Conservation (phyloP, 164 flowering plant genomes). For the Magnolia officinalis region DNA sequence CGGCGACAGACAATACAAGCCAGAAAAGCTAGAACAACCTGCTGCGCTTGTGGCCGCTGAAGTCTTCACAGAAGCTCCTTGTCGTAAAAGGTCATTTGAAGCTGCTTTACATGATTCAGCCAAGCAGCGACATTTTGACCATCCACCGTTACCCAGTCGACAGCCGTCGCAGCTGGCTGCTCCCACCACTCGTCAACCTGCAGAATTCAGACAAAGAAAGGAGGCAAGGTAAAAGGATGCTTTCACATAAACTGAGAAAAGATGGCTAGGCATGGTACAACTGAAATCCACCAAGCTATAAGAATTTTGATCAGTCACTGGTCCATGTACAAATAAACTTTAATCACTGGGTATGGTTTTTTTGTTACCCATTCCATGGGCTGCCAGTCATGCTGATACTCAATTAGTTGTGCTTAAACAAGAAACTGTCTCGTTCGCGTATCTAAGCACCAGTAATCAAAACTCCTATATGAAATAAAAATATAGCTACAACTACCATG, state of each 20-base stretch:
- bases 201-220: not conserved
- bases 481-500: too few species aligned
- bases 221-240: not conserved
- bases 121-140: conserved; percentile 89
- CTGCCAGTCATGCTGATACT: too few species aligned
- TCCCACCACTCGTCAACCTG: conserved; percentile 99
- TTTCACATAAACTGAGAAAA: not conserved
- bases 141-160: conserved; percentile 91
- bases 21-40: not conserved
- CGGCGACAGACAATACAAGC: not conserved
- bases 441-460: too few species aligned
- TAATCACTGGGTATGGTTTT: too few species aligned
- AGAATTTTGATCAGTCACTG: too few species aligned
- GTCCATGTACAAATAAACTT: too few species aligned
- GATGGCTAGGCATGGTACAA: not conserved
- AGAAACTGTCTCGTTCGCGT: too few species aligned
- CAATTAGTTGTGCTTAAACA: too few species aligned
- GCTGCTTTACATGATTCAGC: conserved; percentile 93
- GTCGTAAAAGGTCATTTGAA: conserved; percentile 74
- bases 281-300: not conserved
- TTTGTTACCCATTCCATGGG: too few species aligned
- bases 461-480: too few species aligned
- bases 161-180: conserved; percentile 91
- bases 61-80: conserved; percentile 43
- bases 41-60: not conserved